Base-by-base conservation (phyloP, 129 eudicot species). In the Calendula officinalis region DNA sequence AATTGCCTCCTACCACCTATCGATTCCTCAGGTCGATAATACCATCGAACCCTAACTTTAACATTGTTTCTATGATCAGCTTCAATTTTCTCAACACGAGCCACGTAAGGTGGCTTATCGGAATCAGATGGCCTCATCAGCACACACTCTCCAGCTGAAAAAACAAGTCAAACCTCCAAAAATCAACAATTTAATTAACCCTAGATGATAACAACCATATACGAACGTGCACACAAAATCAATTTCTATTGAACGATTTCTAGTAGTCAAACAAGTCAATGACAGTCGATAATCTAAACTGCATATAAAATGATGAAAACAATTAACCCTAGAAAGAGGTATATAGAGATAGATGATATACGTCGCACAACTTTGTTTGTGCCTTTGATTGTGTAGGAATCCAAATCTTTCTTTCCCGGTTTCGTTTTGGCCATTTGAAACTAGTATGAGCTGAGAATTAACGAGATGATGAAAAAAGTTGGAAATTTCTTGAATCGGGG, bases 361-460 rank as follows among this genome's bases (percentile, higher is more conserved):
- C 97, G 84, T 87, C 90, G 73, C 60, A 91, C 96, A n/a, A 84
- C 70, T 81, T 91, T 91, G 86, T 80, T 80, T 72, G 96, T 91
- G 77, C 98, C 96, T 42, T 80, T 87, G 80, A 91, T 91, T 4
- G 88, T 81, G 82, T 91, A 91, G 17, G 98, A 80, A 75, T 87
- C 98, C 34, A 84, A 63, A 81, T 91, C 98, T 65, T 85, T 83
- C 71, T 87, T 87, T 12, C 95, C 98, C 2, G 96, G 96, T 68
- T 83, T 87, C 8, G 98, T 91, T 74, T 87, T 91, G 32, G 98
- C 98, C 98, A 87, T 87, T 14, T 10, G 3, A 8, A 46, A 22
- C 1, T 22, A 22, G 53, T 52, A 32, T 12, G 34, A 42, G 64
- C 5, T 68, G 72, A 10, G 32, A 35, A 4, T 7, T 59, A 34